phyloP scores from a whole-genome alignment of 306 rosid genomes.

The Cicer judaicum region DNA sequence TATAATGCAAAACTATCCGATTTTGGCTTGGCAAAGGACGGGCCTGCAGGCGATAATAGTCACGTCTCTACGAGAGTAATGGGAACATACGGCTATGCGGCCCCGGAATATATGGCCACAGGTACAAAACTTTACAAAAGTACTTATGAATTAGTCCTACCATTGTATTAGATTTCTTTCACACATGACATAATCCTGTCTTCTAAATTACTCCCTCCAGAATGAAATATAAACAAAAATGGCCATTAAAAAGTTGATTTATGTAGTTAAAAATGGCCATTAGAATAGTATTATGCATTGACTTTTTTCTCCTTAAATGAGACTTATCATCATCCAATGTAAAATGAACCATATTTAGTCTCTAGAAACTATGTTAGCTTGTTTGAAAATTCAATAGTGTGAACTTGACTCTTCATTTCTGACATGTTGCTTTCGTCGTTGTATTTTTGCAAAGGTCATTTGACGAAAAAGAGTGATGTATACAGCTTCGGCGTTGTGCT shows the following conservation, averaged over 20 bases:
- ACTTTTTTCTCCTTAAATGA: not conserved
- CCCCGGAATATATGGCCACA: slow-evolving; percentile 97
- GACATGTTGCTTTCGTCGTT: slow-evolving; percentile 30
- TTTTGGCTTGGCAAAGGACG: slow-evolving; percentile 97
- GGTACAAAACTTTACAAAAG: slow-evolving; percentile 55
- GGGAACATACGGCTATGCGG: slow-evolving; percentile 99
- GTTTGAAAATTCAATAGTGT: slow-evolving; percentile 8
- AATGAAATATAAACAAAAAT: too few relatives aligned
- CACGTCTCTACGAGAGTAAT: slow-evolving; percentile 95
- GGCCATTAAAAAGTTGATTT: too few relatives aligned
- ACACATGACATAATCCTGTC: slow-evolving; percentile 26
- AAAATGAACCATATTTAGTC: not conserved
- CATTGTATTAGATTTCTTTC: slow-evolving; percentile 1
- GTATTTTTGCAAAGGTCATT: slow-evolving; percentile 70
- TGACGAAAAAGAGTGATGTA: slow-evolving; percentile 86
- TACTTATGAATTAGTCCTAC: slow-evolving; percentile 21
- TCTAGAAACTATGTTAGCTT: not conserved
- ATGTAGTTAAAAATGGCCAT: too few relatives aligned
- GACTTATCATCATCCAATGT: slow-evolving; percentile 17
- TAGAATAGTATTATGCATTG: not conserved
- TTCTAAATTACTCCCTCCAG: not conserved
- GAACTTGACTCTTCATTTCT: slow-evolving; percentile 39
- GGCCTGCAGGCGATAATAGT: slow-evolving; percentile 83
- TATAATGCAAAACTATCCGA: slow-evolving; percentile 88
- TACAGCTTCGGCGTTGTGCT: slow-evolving; percentile 96